Base-by-base conservation (phyloP, 768 basidiomycete species). In the Mycena chlorophos region DNA sequence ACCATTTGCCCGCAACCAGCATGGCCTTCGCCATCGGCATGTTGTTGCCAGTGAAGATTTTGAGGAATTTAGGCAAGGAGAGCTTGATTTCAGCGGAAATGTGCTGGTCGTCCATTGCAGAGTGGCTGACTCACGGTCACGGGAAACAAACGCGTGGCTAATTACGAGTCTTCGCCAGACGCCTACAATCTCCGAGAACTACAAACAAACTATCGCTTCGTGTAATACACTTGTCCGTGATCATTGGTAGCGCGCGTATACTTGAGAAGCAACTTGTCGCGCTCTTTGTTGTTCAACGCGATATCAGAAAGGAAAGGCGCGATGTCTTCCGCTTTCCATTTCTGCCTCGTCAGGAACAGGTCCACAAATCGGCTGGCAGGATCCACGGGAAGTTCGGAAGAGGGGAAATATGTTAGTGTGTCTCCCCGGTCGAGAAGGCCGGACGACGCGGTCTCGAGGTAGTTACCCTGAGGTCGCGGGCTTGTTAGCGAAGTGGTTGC, bases 191-290 rank as follows among this genome's bases (percentile, higher is more conserved):
- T n/a, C n/a, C n/a, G n/a, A 66, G 64, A 48, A 64, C 38, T 8
- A 66, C 63, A 8, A 69, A 67, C 23, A 85, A 64, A 83, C 82
- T 78, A 81, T 59, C 89, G 75, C 1, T 88, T 80, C 1, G 87
- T 89, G 69, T 93, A 96, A 80, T 84, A 89, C 30, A 82, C 68
- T 27, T 46, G 5, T 0, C 87, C 88, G 12, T 82, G 76, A 0
- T 89, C 87, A 49, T 87, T 90, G 39, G 86, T 79, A 2, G 89
- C 82, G 43, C 95, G 77, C 30, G 91, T 91, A 65, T 88, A 91
- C 73, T 94, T 98, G 39, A 92, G 80, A 34, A 97, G 73, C 58
- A 96, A 67, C 68, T 87, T 93, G 67, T 98, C 95, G 37, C 90
- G 78, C 65, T 92, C 92, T 70, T 97, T 96, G 6, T 76, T 73